Evolutionary conservation across 768 basidiomycete species (phyloP).

Genomic region (Termitomyces titanicus): DNA sequence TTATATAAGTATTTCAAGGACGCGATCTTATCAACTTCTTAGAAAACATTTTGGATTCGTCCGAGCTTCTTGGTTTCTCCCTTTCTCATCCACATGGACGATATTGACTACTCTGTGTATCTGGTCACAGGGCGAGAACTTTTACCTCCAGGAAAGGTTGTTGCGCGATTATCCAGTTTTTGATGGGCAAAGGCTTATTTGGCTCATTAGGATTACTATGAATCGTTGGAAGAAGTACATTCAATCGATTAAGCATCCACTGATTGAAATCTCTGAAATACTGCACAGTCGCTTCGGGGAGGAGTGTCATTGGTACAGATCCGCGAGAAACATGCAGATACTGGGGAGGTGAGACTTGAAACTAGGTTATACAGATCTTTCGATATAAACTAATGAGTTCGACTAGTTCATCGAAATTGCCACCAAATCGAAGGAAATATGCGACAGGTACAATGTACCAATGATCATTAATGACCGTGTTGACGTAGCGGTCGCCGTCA

Average conservation of each 20-base stretch:
- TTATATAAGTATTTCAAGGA: too few relatives aligned
- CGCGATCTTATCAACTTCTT: too few relatives aligned
- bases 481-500: slow-evolving; percentile 79
- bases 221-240: slow-evolving; percentile 70
- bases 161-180: slow-evolving; percentile 20
- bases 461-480: slow-evolving; percentile 86
- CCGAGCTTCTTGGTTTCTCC: too few relatives aligned
- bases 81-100: slow-evolving; percentile 6
- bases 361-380: background rate
- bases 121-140: slow-evolving; percentile 82
- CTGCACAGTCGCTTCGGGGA: slow-evolving; percentile 66
- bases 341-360: slow-evolving; percentile 58
- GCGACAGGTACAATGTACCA: slow-evolving; percentile 73
- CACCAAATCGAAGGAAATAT: slow-evolving; percentile 60
- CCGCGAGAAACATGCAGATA: slow-evolving; percentile 81
- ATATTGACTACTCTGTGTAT: slow-evolving; percentile 71
- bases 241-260: slow-evolving; percentile 4
- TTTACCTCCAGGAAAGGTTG: slow-evolving; percentile 77
- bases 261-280: background rate
- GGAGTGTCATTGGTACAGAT: slow-evolving; percentile 91
- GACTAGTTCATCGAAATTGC: slow-evolving; percentile 77
- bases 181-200: background rate
- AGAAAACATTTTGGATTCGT: too few relatives aligned
- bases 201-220: slow-evolving; percentile 55
- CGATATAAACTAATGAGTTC: background rate